phyloP scores from a whole-genome alignment of 2,329 filamentous ascomycete species.

The Periconia sp. region DNA sequence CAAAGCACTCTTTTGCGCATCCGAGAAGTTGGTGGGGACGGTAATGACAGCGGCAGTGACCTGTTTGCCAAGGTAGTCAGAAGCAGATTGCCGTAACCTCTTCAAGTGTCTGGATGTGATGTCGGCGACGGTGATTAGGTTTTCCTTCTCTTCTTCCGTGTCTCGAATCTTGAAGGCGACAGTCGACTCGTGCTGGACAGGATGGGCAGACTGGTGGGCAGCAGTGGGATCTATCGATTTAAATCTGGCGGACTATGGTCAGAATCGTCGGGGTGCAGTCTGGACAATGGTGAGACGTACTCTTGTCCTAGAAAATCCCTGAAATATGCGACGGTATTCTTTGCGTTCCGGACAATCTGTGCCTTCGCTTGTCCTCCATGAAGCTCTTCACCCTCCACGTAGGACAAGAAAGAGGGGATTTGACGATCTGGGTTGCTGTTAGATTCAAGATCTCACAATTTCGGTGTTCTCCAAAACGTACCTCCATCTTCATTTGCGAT shows the following conservation, averaged over 20 bases:
- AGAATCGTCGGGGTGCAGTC: constrained; percentile 19
- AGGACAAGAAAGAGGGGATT: constrained; percentile 92
- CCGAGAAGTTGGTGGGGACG: constrained; percentile 88
- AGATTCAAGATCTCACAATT: constrained; percentile 3
- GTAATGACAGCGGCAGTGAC: constrained; percentile 95
- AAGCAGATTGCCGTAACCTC: constrained; percentile 78
- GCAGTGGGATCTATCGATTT: constrained; percentile 95
- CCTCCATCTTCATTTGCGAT: constrained; percentile 99
- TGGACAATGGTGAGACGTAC: constrained; percentile 53
- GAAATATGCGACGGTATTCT: constrained; percentile 94
- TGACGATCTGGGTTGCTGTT: constrained; percentile 71
- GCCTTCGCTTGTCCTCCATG: constrained; percentile 93
- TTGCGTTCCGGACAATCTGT: constrained; percentile 87
- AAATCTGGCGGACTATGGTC: constrained; percentile 56
- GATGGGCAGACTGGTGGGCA: constrained; percentile 90
- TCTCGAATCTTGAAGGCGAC: constrained; percentile 86
- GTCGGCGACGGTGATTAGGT: constrained; percentile 75
- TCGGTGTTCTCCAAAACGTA: constrained; percentile 47
- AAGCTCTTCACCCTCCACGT: constrained; percentile 94
- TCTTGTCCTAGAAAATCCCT: constrained; percentile 94
- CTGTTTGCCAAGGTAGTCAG: constrained; percentile 88
- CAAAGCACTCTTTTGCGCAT: constrained; percentile 82
- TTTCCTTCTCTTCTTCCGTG: constrained; percentile 57
- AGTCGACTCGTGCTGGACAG: constrained; percentile 69
- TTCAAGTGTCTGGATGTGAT: constrained; percentile 82